Conservation (phyloP, 495 filamentous ascomycete genomes). For the Friedmanniomyces simplex region DNA sequence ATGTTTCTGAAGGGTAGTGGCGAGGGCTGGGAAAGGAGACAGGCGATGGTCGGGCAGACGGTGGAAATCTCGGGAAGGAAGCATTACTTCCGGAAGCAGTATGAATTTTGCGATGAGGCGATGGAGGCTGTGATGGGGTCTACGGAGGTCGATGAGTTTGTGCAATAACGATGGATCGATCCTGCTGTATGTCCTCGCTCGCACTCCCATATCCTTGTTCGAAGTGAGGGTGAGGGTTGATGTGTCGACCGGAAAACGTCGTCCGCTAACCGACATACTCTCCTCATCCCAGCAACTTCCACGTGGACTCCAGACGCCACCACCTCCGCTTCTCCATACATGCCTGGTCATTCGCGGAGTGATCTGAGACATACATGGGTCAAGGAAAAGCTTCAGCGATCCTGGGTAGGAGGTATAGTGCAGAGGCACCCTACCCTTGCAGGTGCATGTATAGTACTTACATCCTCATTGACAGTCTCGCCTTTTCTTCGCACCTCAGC, state of each 20-base stretch:
- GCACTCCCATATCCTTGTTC: too few relatives aligned
- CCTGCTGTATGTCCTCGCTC: not conserved
- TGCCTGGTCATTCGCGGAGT: not conserved
- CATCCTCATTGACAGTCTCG: not conserved
- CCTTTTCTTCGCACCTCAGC: too few relatives aligned
- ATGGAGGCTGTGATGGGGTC: constrained; percentile 26
- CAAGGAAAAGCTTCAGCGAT: not conserved
- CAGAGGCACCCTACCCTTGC: not conserved
- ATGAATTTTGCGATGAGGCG: constrained; percentile 21
- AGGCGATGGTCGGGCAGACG: constrained; percentile 17
- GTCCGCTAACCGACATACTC: not conserved
- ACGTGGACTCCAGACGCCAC: not conserved
- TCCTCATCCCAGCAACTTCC: not conserved
- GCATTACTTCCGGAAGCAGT: constrained; percentile 21
- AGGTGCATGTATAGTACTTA: not conserved
- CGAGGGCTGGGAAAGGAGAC: too few relatives aligned
- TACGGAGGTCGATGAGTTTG: constrained; percentile 16
- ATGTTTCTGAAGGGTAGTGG: constrained; percentile 23
- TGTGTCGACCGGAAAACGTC: not conserved
- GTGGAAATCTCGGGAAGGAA: constrained; percentile 26
- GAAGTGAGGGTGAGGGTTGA: not conserved
- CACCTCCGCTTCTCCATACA: not conserved
- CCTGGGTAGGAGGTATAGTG: not conserved
- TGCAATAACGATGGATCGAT: not conserved
- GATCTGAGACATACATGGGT: not conserved